Conservation (phyloP, 2,329 filamentous ascomycete species). For the Ceratocystis albifundus region DNA sequence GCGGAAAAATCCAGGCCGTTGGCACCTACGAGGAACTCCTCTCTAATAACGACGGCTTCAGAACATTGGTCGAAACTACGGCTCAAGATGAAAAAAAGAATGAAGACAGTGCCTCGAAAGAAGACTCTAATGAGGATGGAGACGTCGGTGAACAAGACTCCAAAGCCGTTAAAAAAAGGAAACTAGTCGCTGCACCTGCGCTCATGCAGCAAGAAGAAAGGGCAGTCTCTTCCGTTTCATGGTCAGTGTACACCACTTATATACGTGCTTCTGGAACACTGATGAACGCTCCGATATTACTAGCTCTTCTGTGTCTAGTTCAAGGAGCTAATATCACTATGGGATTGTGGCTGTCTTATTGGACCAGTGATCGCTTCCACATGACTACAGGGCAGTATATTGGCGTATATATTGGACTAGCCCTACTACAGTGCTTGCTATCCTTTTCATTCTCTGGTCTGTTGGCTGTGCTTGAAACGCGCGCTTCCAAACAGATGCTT, state of each 20-base stretch:
- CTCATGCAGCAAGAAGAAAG: slow-evolving; percentile 65
- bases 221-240: slow-evolving; percentile 64
- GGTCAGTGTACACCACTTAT: slow-evolving; percentile 69
- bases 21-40: slow-evolving; percentile 87
- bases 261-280: slow-evolving; percentile 62
- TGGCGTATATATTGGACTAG: slow-evolving; percentile 59
- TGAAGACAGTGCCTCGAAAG: slow-evolving; percentile 38
- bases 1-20: slow-evolving; percentile 68
- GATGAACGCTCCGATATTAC: slow-evolving; percentile 53
- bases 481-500: slow-evolving; percentile 70
- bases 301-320: slow-evolving; percentile 53
- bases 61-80: slow-evolving; percentile 72
- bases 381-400: slow-evolving; percentile 60
- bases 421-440: slow-evolving; percentile 56
- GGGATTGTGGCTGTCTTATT: slow-evolving; percentile 86
- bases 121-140: slow-evolving; percentile 35
- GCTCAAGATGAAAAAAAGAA: slow-evolving; percentile 54
- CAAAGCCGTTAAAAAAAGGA: slow-evolving; percentile 34
- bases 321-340: slow-evolving; percentile 81
- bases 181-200: slow-evolving; percentile 38
- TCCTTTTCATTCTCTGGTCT: slow-evolving; percentile 72
- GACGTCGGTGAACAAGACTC: slow-evolving; percentile 33
- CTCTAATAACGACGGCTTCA: slow-evolving; percentile 64
- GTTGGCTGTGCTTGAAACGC: slow-evolving; percentile 69
- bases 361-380: slow-evolving; percentile 69